phyloP scores from a whole-genome alignment of 176 grass and related monocot species.

The Triticum monococcum region DNA sequence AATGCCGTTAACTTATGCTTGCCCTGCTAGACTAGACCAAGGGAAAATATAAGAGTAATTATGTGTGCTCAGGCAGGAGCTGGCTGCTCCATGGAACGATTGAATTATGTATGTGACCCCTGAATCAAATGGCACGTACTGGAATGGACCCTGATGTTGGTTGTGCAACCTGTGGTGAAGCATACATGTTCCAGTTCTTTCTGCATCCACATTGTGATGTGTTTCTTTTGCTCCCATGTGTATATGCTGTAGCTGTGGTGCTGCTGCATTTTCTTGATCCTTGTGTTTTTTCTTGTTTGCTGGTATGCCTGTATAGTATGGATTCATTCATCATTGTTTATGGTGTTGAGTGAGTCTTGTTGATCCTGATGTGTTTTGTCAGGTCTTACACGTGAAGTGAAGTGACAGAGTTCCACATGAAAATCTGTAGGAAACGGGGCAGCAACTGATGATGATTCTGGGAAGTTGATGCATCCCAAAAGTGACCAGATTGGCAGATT shows the following conservation, averaged over 20 bases:
- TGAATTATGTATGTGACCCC: neutral
- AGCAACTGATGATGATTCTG: neutral
- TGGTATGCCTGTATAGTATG: too few species aligned
- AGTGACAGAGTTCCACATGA: neutral
- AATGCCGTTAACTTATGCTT: constrained; percentile 15
- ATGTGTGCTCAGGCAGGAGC: neutral
- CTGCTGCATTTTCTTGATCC: neutral
- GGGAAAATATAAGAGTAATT: neutral
- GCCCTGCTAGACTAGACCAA: neutral
- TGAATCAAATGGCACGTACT: neutral
- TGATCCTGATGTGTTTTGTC: neutral
- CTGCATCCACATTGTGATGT: neutral
- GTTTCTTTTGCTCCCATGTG: neutral
- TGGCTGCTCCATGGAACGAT: neutral
- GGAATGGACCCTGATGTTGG: neutral
- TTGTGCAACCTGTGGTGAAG: neutral
- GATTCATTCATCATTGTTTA: neutral
- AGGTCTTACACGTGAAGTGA: neutral
- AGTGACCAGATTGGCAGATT: neutral
- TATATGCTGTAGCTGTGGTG: neutral
- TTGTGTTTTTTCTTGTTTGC: neutral
- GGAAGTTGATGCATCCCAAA: neutral
- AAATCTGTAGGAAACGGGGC: neutral
- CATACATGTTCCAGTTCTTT: neutral
- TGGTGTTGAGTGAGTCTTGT: neutral